Percentiles rank a stretch among this genome's conserved stretches.
Evolutionary conservation across 345 rosid genomes (phyloP).

Genomic region (Hibiscus mutabilis): DNA sequence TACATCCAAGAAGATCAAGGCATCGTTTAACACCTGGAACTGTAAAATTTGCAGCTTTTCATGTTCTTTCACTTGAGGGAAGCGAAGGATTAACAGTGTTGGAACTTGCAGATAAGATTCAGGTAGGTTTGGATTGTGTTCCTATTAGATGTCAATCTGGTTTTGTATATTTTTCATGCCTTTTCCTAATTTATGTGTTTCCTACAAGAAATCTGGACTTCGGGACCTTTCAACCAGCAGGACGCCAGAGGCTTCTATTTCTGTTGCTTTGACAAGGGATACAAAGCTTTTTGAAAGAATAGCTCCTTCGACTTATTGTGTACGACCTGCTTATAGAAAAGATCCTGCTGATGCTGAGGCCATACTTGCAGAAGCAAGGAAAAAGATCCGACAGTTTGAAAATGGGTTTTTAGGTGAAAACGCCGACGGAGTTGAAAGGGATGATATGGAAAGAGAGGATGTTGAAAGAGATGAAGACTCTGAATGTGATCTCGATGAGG

Average conservation of each 20-base stretch:
- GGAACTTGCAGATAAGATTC: constrained; percentile 97
- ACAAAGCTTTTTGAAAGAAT: constrained; percentile 97
- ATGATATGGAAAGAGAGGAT: neutral
- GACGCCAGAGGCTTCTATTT: constrained; percentile 99
- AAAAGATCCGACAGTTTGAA: constrained; percentile 84
- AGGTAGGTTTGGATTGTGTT: constrained; percentile 30
- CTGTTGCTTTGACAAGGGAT: constrained; percentile 99
- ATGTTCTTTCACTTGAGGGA: constrained; percentile 97
- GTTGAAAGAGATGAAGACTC: constrained; percentile 81
- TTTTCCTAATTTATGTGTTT: constrained; percentile 14
- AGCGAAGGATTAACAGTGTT: constrained; percentile 88
- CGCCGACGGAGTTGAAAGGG: constrained; percentile 45
- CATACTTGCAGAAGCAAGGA: constrained; percentile 82
- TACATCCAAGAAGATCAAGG: constrained; percentile 87
- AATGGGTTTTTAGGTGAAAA: constrained; percentile 84
- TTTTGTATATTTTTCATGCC: neutral
- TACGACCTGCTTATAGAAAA: constrained; percentile 82
- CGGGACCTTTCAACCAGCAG: constrained; percentile 94
- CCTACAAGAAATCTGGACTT: constrained; percentile 83
- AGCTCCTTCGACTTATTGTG: constrained; percentile 98
- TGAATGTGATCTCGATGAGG: constrained; percentile 88
- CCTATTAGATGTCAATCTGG: neutral
- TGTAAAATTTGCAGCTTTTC: constrained; percentile 99
- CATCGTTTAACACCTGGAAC: constrained; percentile 99
- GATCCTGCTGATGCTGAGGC: constrained; percentile 92